Evolutionary conservation across 176 grass and related monocot genomes (phyloP), one percentile per base, ranked within the genome.

Genomic region (Avena insularis): DNA sequence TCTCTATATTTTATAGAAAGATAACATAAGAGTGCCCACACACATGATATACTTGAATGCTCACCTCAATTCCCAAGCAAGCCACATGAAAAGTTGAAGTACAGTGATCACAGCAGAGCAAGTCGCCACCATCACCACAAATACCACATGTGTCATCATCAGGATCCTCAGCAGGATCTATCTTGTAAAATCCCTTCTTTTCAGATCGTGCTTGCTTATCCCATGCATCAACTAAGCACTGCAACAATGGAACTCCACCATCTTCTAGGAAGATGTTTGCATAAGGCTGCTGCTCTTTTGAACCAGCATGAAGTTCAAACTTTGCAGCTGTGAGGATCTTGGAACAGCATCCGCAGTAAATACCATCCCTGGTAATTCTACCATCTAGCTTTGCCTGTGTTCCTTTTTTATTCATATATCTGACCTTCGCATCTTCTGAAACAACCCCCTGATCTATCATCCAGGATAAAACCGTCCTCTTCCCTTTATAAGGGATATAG

Each of bases 231-330:
- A 87, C 56, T 56, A 95, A 90, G 82, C 94, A 98, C 75, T 94
- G 88, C 75, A 92, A 90, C 79, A 98, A 83, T 9, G 94, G 92
- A 87, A 90, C 53, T 13, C 60, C 65, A 56, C 83, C 73, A 80
- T 90, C 85, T 75, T 91, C 87, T 57, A 96, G 83, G 88, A 88
- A 93, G 66, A 96, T 94, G 69, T 94, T 94, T 77, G 87, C 82
- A 72, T 86, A 96, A 25, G 92, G 82, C 53, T 92, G 85, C 31
- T 90, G 70, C 83, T 90, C 79, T 89, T 94, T 98, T 11, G 93
- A 96, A 88, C 97, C 94, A 83, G 97, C 93, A 91, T 98, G 97
- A 88, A 98, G 93, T 90, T 98, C 90, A 91, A 98, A 98, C 75
- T 98, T 96, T 4, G 85, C 57, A 36, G 90, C 56, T 72, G 88